Conservation (phyloP, 345 rosid genomes). For the Populus alba region DNA sequence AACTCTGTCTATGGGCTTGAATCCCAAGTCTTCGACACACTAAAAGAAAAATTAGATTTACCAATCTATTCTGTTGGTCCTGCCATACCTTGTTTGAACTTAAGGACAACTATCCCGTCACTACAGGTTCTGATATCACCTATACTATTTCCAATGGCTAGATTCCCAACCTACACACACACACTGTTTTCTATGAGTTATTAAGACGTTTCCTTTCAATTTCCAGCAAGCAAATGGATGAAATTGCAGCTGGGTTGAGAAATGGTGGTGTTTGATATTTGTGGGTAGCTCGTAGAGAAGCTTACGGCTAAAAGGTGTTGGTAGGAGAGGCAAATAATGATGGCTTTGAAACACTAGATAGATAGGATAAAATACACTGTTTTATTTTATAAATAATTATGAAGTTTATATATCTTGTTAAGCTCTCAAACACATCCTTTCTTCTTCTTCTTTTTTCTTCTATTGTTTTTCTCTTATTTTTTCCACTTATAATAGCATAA, state of each 20-base stretch:
- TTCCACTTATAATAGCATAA: rapidly evolving
- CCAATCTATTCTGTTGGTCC: conserved; percentile 43
- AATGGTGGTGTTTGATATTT: conserved; percentile 31
- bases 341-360: too few species aligned
- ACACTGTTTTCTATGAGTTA: conserved; percentile 44
- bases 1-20: conserved; percentile 50
- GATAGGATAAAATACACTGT: rapidly evolving
- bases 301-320: conserved; percentile 5
- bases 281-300: conserved; percentile 44
- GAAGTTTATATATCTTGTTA: too few species aligned
- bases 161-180: conserved; percentile 23
- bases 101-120: neutral
- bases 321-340: rapidly evolving
- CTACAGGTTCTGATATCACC: too few species aligned
- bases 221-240: conserved; percentile 35
- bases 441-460: too few species aligned
- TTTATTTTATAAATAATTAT: too few species aligned
- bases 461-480: too few species aligned
- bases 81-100: conserved; percentile 32
- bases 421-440: rapidly evolving
- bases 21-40: conserved; percentile 29
- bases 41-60: conserved; percentile 16
- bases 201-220: conserved; percentile 40
- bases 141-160: conserved; percentile 35
- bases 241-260: conserved; percentile 32